Base-by-base conservation (phyloP, 495 filamentous ascomycete genomes). In the Annulohypoxylon bovei region DNA sequence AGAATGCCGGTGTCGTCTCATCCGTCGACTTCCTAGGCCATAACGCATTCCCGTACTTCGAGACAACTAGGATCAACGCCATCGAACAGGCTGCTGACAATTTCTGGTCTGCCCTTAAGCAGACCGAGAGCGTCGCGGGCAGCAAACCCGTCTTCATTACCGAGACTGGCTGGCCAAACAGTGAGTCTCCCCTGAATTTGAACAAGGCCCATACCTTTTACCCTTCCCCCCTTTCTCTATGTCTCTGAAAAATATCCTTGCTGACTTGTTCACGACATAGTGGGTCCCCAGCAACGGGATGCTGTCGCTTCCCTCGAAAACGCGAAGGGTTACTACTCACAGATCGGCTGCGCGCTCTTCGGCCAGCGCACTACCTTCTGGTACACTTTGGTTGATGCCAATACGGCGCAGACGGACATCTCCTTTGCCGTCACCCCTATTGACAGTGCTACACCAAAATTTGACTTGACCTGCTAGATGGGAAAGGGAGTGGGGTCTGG, bases 121-220 rank as follows among this genome's bases (percentile, higher is more conserved):
- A 80, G 44, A 91, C 90, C 59, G 80, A 86, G 66, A 70, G 73
- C n/a, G 87, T 78, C 37, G 84, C 88, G 54, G 76, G 78, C 23
- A 84, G 82, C 59, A 93, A 92, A 82, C 84, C 86, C 11, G 85
- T 95, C 70, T 91, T 91, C 84, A 84, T 94, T 64, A 93, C 92
- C 33, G 92, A 95, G 84, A 93, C 92, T 32, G 92, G 92, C 35
- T 93, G 89, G 90, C 92, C 92, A 50, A 88, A 88, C 27, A 82
- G 79, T 74, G 90, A 91, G 49, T 72, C 76, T 8, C 39, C 35
- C 16, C 23, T 37, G 1, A 20, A 42, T 23, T 32, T 6, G 16
- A 9, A 27, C 11, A 16, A 52, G 4, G 58, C 12, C 18, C 6
- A 42, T 28, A n/a, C 18, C 18, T 35, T 11, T 46, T 6, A 35